Conservation (phyloP, 345 rosid genomes). For the Lumnitzera littorea region DNA sequence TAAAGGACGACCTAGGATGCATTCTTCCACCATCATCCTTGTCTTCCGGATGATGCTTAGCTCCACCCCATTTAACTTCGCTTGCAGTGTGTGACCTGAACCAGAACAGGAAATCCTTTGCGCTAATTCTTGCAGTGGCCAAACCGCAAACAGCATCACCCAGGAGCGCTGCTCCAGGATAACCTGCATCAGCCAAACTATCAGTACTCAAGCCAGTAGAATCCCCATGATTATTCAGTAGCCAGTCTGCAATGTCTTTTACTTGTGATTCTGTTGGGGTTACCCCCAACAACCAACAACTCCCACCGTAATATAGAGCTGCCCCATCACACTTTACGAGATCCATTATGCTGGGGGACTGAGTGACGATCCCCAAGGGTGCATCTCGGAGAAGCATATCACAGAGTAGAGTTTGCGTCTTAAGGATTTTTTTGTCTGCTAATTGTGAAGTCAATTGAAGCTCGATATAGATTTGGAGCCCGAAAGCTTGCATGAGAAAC, state of each 20-base stretch:
- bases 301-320: slow-evolving; percentile 51
- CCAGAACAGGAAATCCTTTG: slow-evolving; percentile 75
- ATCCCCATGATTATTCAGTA: slow-evolving; percentile 56
- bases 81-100: slow-evolving; percentile 80
- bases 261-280: slow-evolving; percentile 74
- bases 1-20: slow-evolving; percentile 81
- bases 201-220: slow-evolving; percentile 69
- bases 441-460: slow-evolving; percentile 57
- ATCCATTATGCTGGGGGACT: slow-evolving; percentile 80
- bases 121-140: slow-evolving; percentile 65
- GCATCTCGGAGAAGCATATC: slow-evolving; percentile 84
- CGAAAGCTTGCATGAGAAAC: slow-evolving; percentile 78
- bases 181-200: slow-evolving; percentile 64
- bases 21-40: slow-evolving; percentile 61
- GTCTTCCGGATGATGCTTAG: slow-evolving; percentile 61
- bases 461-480: slow-evolving; percentile 67
- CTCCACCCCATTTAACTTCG: slow-evolving; percentile 85
- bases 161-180: slow-evolving; percentile 54
- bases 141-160: slow-evolving; percentile 84
- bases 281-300: slow-evolving; percentile 64
- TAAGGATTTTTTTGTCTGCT: slow-evolving; percentile 62
- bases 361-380: slow-evolving; percentile 66
- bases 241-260: slow-evolving; percentile 57
- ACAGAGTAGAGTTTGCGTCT: slow-evolving; percentile 60
- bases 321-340: slow-evolving; percentile 93